phyloP scores from a whole-genome alignment of 257 asterid genomes.

The Penstemon barbatus region DNA sequence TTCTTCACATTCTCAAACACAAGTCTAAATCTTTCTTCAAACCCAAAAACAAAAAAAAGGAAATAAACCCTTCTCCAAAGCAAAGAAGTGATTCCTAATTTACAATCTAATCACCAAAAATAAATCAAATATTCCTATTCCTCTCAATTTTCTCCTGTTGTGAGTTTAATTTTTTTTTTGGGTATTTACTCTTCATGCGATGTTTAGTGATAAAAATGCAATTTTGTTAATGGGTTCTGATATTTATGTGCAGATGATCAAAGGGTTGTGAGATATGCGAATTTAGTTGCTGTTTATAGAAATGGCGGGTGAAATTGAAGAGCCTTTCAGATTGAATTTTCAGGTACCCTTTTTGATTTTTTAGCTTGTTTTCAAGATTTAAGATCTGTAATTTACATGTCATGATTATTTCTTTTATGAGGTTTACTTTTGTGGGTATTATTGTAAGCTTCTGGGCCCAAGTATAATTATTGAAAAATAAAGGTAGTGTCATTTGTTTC shows the following conservation, averaged over 20 bases:
- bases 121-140: conserved; percentile 3
- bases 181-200: neutral
- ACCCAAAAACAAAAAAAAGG: conserved; percentile 17
- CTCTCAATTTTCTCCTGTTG: conserved; percentile 16
- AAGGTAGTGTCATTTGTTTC: no score
- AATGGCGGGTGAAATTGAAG: conserved; percentile 80
- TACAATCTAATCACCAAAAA: conserved; percentile 22
- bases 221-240: conserved; percentile 36
- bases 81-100: conserved; percentile 45
- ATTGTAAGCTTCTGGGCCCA: neutral
- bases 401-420: conserved; percentile 20
- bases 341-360: conserved; percentile 47
- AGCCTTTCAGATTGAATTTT: conserved; percentile 53
- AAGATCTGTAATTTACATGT: conserved; percentile 6
- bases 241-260: conserved; percentile 34
- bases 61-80: conserved; percentile 40
- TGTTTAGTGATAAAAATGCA: neutral
- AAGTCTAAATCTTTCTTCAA: conserved; percentile 32
- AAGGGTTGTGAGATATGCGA: conserved; percentile 12
- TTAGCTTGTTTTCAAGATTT: conserved; percentile 16
- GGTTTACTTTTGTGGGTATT: neutral
- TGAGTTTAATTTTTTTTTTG: conserved; percentile 15
- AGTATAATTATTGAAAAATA: no score
- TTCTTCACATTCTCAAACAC: conserved; percentile 31
- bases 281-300: conserved; percentile 32